These are phyloP conservation scores for Eimeria falciformis DNA, from an alignment of 169 alveolate species.

Conservation along the genomic window DNA sequence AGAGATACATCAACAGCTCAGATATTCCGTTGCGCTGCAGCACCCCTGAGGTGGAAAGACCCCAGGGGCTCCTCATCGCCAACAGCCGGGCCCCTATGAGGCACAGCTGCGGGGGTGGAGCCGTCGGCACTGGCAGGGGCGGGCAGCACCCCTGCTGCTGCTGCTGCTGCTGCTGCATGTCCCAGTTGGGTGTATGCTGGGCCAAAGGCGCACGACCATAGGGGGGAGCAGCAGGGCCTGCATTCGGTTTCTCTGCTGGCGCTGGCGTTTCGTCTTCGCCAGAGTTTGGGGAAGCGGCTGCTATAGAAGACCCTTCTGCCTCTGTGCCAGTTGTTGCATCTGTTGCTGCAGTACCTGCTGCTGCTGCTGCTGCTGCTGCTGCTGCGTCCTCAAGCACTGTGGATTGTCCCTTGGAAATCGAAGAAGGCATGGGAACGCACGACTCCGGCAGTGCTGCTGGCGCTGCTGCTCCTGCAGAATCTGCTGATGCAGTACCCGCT, in stretches of 20 bases:
- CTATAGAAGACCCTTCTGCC: background rate
- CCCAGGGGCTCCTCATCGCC: constrained; percentile 72
- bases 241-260: background rate
- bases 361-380: constrained; percentile 26
- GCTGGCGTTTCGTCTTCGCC: background rate
- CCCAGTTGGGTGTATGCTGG: background rate
- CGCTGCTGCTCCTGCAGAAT: constrained; percentile 22
- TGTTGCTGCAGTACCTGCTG: constrained; percentile 10
- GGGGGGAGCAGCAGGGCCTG: background rate
- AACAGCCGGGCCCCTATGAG: constrained; percentile 57
- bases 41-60: constrained; percentile 46
- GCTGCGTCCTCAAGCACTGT: background rate
- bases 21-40: constrained; percentile 63
- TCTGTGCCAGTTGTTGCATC: constrained; percentile 44
- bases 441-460: background rate
- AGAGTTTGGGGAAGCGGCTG: background rate
- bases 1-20: constrained; percentile 49
- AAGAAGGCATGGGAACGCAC: background rate
- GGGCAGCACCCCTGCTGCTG: constrained; percentile 38
- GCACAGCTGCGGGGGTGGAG: constrained; percentile 61
- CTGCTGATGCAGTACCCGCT: background rate
- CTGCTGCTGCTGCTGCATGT: background rate
- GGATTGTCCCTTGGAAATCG: background rate
- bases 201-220: background rate
- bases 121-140: constrained; percentile 46